Evolutionary conservation across 176 grass and related monocot species (phyloP), one percentile per base, ranked within the genome.

Genomic region (Rhynchospora pubera): DNA sequence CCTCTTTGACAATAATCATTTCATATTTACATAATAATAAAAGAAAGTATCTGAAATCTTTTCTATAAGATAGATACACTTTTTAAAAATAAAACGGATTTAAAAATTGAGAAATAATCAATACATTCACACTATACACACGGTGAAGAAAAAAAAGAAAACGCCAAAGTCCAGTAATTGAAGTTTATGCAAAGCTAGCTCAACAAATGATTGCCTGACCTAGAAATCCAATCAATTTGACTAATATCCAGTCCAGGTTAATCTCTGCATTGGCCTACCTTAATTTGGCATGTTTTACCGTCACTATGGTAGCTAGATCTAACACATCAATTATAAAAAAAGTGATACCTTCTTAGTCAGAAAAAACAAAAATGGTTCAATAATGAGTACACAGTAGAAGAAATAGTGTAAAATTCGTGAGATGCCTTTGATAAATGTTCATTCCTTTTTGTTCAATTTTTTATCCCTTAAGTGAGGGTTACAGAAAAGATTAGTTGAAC

Each of bases 291-390:
- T 4, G 67, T 71, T 48, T 71, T 71, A 21, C 14, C 67, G 6
- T 71, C 18, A 12, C 10, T 45, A 6, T 23, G 44, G 18, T 73
- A 50, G 68, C 44, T 73, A 73, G n/a, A 47, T 72, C n/a, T 48
- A 23, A 44, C 19, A 9, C 68, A 72, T 24, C 19, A 28, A 28
- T 28, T 0, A 28, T 28, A 0, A 43, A 72, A 50, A 23, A 50
- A 24, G n/a, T 19, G 1, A 72, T 15, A 50, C 18, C 42, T 48
- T 13, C 45, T 13, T 19, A 50, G 32, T 68, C 42, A 15, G 48
- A 50, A n/a, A 73, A 50, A 73, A 73, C 45, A 73, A 73, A 50
- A 73, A 50, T 24, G 44, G 19, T 46, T 73, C 68, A 73, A 50
- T 73, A n/a, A 73, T 73, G 9, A 48, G 19, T 7, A 67, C 14